Percentiles rank a stretch among this genome's conserved stretches.
Conservation (phyloP, 805 yeast genomes). For the Yamadazyma philogaea region DNA sequence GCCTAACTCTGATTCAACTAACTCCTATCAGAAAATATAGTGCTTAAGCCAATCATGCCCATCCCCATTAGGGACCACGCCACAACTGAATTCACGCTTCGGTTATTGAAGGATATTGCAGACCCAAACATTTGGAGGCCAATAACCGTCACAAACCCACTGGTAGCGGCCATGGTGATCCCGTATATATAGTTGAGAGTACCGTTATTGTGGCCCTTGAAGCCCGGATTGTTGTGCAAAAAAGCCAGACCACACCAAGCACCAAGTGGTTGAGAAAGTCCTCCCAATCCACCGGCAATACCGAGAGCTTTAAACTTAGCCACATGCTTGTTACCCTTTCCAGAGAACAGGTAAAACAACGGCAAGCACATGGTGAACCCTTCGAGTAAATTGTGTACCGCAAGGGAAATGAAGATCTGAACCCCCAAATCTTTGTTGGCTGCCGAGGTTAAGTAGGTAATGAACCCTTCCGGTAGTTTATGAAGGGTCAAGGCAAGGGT, state of each 20-base stretch:
- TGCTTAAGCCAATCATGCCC: constrained; percentile 43
- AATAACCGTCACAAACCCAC: constrained; percentile 82
- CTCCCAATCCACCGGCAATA: constrained; percentile 70
- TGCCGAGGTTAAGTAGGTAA: constrained; percentile 78
- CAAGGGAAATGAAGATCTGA: constrained; percentile 76
- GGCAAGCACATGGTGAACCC: constrained; percentile 95
- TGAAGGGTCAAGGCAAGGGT: constrained; percentile 83
- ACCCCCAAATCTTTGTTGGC: constrained; percentile 62
- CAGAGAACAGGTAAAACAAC: constrained; percentile 65
- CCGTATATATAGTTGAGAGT: constrained; percentile 52
- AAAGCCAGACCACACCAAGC: constrained; percentile 67
- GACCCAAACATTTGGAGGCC: constrained; percentile 84
- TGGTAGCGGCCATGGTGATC: constrained; percentile 62
- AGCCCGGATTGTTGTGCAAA: constrained; percentile 28
- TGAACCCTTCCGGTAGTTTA: constrained; percentile 93
- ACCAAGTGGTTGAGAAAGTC: constrained; percentile 85
- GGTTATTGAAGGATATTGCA: constrained; percentile 75
- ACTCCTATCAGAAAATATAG: constrained; percentile 2
- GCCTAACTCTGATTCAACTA: too few species aligned
- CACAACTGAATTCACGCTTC: constrained; percentile 52
- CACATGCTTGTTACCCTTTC: constrained; percentile 37
- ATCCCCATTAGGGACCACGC: constrained; percentile 63
- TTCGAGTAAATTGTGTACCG: constrained; percentile 88
- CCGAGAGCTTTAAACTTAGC: constrained; percentile 55
- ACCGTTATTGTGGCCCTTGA: constrained; percentile 25